Percentiles rank a stretch among this genome's conserved stretches.
phyloP scores from a whole-genome alignment of 225 moss, liverwort and hornwort species.

The Sphagnum tenellum region DNA sequence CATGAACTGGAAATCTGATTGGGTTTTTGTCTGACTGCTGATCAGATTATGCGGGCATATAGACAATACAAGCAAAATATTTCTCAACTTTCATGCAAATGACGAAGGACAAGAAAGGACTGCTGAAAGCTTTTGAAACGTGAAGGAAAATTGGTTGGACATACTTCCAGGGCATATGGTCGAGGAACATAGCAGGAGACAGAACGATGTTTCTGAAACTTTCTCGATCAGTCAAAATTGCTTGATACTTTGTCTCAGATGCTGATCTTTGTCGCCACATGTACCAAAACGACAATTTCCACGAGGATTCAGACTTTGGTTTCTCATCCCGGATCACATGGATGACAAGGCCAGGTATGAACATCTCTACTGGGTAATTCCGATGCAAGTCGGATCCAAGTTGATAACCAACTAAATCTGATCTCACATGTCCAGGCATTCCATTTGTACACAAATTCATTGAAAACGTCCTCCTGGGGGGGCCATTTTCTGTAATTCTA shows the following conservation, averaged over 20 bases:
- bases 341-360: slow-evolving; percentile 67
- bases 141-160: background rate
- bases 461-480: background rate
- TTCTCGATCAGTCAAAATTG: slow-evolving; percentile 50
- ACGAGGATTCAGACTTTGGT: slow-evolving; percentile 12
- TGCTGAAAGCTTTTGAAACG: too few species aligned
- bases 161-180: slow-evolving; percentile 99
- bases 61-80: too few species aligned
- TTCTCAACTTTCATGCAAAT: too few species aligned
- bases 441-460: slow-evolving; percentile 24
- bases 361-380: slow-evolving; percentile 74
- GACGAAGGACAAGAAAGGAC: too few species aligned
- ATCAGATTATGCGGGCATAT: background rate
- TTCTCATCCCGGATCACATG: slow-evolving; percentile 52
- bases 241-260: slow-evolving; percentile 19
- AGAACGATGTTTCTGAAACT: slow-evolving; percentile 60
- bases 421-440: slow-evolving; percentile 29
- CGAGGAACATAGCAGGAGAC: slow-evolving; percentile 87
- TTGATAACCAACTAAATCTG: slow-evolving; percentile 12
- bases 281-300: slow-evolving; percentile 36
- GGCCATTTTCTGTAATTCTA: background rate
- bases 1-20: background rate
- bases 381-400: slow-evolving; percentile 32
- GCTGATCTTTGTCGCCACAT: slow-evolving; percentile 23
- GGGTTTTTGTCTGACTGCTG: background rate